Conservation (phyloP, 306 rosid species). For the Sicyos baderoa region DNA sequence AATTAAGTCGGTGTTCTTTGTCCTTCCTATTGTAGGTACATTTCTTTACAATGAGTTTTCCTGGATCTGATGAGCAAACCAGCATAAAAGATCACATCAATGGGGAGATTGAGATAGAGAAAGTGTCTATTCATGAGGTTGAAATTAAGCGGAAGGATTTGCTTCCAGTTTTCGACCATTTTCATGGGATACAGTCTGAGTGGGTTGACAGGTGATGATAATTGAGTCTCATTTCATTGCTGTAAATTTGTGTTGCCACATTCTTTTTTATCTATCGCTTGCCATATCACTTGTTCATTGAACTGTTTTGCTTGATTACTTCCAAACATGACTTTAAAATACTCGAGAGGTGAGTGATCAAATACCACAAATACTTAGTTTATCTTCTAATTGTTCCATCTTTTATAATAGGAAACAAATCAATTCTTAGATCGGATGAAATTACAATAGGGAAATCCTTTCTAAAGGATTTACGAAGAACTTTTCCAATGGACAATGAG, state of each 20-base stretch:
- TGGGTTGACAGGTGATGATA: constrained; percentile 68
- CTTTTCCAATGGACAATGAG: too few species aligned
- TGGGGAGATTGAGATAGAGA: constrained; percentile 87
- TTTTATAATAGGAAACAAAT: too few species aligned
- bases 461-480: too few species aligned
- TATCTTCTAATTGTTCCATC: too few species aligned
- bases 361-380: too few species aligned
- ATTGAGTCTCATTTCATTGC: background rate
- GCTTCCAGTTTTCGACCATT: constrained; percentile 70
- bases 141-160: constrained; percentile 76
- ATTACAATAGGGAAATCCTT: too few species aligned
- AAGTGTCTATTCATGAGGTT: constrained; percentile 48
- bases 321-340: too few species aligned
- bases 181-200: constrained; percentile 48
- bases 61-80: constrained; percentile 38
- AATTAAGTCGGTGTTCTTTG: constrained; percentile 24
- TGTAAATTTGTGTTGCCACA: constrained; percentile 1
- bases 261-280: constrained; percentile 7
- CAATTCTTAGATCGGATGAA: too few species aligned
- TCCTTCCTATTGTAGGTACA: constrained; percentile 43
- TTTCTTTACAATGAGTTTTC: constrained; percentile 48
- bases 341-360: too few species aligned
- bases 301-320: too few species aligned
- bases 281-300: too few species aligned
- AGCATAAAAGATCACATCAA: constrained; percentile 25